phyloP scores from a whole-genome alignment of 2,329 filamentous ascomycete species.

The Phialophora chinensis region DNA sequence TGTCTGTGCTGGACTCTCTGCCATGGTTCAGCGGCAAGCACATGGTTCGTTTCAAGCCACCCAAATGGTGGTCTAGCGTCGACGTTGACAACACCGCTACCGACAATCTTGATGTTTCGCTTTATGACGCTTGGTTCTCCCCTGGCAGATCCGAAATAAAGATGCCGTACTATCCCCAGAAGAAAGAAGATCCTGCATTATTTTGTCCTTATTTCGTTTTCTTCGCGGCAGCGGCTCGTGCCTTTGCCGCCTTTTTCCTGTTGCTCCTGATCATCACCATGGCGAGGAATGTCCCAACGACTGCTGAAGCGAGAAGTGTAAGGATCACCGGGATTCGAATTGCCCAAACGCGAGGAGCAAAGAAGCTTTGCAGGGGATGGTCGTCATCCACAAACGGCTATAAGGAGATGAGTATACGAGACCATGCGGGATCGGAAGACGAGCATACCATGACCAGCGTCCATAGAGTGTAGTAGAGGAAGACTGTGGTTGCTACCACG shows the following conservation, averaged over 20 bases:
- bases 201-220: constrained; percentile 56
- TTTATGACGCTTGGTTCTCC: not conserved
- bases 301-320: constrained; percentile 85
- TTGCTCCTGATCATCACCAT: constrained; percentile 99
- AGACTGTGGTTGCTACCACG: constrained; percentile 72
- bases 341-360: constrained; percentile 97
- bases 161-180: not conserved
- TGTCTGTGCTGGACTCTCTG: not conserved
- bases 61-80: not conserved
- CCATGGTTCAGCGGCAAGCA: not conserved
- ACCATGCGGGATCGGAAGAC: constrained; percentile 6
- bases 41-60: not conserved
- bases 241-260: constrained; percentile 95
- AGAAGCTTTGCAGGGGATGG: constrained; percentile 91
- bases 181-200: not conserved
- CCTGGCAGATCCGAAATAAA: not conserved
- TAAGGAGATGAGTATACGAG: constrained; percentile 21
- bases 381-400: constrained; percentile 97
- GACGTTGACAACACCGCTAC: not conserved
- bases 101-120: not conserved
- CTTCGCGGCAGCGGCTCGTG: constrained; percentile 75
- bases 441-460: constrained; percentile 86
- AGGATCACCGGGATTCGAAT: constrained; percentile 98
- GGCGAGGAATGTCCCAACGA: constrained; percentile 93
- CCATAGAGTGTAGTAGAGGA: constrained; percentile 96